A percentile compares a stretch with the other conserved stretches of the same genome.
Conservation (phyloP, 441 rosid species). For the Eutrema salsugineum region DNA sequence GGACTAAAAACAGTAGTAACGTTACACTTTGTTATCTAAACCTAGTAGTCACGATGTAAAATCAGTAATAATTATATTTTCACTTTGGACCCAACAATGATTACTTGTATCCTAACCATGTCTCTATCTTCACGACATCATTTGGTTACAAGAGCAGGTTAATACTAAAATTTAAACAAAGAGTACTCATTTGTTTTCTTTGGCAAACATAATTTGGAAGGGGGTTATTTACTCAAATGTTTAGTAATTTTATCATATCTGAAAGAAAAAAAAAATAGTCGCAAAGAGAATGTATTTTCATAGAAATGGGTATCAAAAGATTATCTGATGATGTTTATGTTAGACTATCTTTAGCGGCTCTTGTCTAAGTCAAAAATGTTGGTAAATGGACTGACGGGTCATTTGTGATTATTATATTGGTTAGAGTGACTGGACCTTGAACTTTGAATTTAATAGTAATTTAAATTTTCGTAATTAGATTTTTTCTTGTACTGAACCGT, state of each 20-base stretch:
- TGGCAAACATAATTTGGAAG: background rate
- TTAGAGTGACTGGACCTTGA: conserved; percentile 21
- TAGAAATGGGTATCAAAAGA: conserved; percentile 10
- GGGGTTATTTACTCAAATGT: background rate
- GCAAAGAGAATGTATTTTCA: background rate
- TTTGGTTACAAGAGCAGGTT: background rate
- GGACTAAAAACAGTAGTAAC: background rate
- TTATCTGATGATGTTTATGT: background rate
- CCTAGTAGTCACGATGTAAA: background rate
- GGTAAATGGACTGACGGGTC: conserved; percentile 27
- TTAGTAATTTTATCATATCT: background rate
- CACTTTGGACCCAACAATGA: conserved; percentile 10
- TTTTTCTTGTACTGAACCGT: background rate
- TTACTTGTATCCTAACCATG: conserved; percentile 8
- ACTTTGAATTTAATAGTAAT: background rate
- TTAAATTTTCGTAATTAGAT: background rate
- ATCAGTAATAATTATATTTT: conserved; percentile 7
- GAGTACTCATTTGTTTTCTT: background rate
- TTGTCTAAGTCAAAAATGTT: conserved; percentile 26
- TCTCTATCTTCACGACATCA: conserved; percentile 1
- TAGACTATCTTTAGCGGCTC: conserved; percentile 1
- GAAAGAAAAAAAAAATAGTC: background rate
- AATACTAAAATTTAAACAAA: background rate
- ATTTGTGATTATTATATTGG: conserved; percentile 5
- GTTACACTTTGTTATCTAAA: background rate